Evolutionary conservation across 1,284 basidiomycete genomes (phyloP), one percentile per base, ranked within the genome.

Genomic region (Gymnopus androsaceus): DNA sequence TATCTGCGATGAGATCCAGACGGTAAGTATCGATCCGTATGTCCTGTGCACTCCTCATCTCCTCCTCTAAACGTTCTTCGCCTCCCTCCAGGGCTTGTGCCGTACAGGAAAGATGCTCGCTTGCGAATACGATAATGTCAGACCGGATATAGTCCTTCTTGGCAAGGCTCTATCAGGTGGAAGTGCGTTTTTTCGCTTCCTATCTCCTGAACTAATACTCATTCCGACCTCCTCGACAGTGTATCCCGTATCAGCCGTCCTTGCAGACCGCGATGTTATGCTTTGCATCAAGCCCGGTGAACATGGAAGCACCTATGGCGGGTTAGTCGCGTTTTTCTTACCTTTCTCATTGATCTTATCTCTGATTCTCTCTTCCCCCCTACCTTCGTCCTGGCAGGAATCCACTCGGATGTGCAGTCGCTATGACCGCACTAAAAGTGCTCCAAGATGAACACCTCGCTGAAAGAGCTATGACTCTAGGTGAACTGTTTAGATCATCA

Each of bases 1-100:
- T 46, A 98, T 99, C 69, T 95, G 94, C 65, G 96, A 99, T 69
- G 96, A 99, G 74, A 95, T 99, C 62, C 96, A 99, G 74, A 98
- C 96, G 15, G 92, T 87, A n/a, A n/a, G n/a, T n/a, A n/a, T n/a
- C n/a, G n/a, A n/a, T n/a, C n/a, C n/a, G n/a, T n/a, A 57, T 57
- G 75, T 67, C 3, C 12, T 41, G 21, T 48, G 15, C 44, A 38
- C 19, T 15, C 48, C 9, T 34, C 4, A n/a, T 14, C 37, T 48
- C 33, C 3, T 15, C 15, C 30, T 0, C 28, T 47, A 23, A 28
- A 17, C 17, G 8, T 48, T 3, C 11, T 8, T 42, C 28, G 36
- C 21, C 6, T 7, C 42, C 57, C 25, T 52, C 19, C 63, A 92
- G 89, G 92, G 92, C 30, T 76, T 94, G 27, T 88, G 89, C 60